phyloP scores from a whole-genome alignment of 2,329 filamentous ascomycete genomes.

The Juglanconis oblonga region DNA sequence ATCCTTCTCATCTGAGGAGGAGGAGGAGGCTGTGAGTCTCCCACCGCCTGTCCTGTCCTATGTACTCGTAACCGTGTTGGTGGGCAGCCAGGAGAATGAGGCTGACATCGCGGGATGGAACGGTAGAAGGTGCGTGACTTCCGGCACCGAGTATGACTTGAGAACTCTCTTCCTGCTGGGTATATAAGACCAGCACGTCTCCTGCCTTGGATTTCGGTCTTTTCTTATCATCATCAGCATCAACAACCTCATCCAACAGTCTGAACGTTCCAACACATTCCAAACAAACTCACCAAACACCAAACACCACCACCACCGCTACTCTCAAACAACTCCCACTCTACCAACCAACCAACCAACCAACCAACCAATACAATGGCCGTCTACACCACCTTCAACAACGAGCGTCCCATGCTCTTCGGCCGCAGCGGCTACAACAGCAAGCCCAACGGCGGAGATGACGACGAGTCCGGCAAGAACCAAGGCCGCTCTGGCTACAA shows the following conservation, averaged over 20 bases:
- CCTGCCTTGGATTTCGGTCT: slow-evolving; percentile 21
- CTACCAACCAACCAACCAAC: slow-evolving; percentile 21
- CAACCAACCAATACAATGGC: slow-evolving; percentile 39
- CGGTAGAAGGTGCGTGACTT: slow-evolving; percentile 9
- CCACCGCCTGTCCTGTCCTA: background rate
- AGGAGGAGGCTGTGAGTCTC: slow-evolving; percentile 17
- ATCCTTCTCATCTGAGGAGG: slow-evolving; percentile 13
- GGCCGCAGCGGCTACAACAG: slow-evolving; percentile 42
- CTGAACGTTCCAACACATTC: slow-evolving; percentile 11
- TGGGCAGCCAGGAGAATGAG: slow-evolving; percentile 11
- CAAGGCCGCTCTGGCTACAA: slow-evolving; percentile 48
- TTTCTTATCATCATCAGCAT: slow-evolving; percentile 23
- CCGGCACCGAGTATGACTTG: slow-evolving; percentile 14
- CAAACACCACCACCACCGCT: slow-evolving; percentile 2
- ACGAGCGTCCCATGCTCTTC: slow-evolving; percentile 36
- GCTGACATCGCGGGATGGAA: slow-evolving; percentile 14
- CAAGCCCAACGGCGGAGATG: slow-evolving; percentile 29
- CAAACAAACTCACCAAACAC: slow-evolving; percentile 4
- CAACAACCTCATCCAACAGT: slow-evolving; percentile 20
- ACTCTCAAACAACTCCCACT: slow-evolving; percentile 8
- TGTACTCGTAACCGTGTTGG: background rate
- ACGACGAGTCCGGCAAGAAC: slow-evolving; percentile 30
- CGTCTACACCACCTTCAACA: slow-evolving; percentile 28
- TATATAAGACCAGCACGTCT: slow-evolving; percentile 24
- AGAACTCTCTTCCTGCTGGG: slow-evolving; percentile 3